phyloP scores from a whole-genome alignment of 2,329 filamentous ascomycete genomes.

The Aspergillus proliferans region DNA sequence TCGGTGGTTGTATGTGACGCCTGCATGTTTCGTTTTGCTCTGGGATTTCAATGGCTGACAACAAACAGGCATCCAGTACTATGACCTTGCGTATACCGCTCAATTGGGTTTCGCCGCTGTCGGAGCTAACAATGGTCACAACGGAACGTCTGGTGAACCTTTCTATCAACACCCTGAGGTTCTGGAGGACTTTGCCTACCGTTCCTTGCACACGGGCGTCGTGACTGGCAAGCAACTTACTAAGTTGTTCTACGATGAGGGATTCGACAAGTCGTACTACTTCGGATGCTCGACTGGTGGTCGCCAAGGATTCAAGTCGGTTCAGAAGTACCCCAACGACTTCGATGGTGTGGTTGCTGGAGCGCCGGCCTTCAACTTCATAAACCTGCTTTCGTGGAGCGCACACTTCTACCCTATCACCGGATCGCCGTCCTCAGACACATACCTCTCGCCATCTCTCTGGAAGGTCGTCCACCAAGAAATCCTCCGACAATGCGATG shows the following conservation, averaged over 20 bases:
- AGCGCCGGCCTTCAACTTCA: conserved; percentile 39
- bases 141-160: conserved; percentile 41
- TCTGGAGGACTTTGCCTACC: conserved; percentile 45
- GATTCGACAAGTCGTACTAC: conserved; percentile 43
- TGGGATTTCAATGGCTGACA: not conserved
- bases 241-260: conserved; percentile 33
- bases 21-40: not conserved
- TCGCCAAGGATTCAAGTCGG: conserved; percentile 43
- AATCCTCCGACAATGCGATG: conserved; percentile 31
- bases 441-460: conserved; percentile 21
- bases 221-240: conserved; percentile 37
- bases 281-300: conserved; percentile 46
- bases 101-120: conserved; percentile 41
- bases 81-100: conserved; percentile 39
- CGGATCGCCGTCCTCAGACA: conserved; percentile 28
- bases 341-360: conserved; percentile 46
- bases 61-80: conserved; percentile 39
- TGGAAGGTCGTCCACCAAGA: conserved; percentile 31
- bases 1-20: conserved; percentile 39
- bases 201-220: conserved; percentile 37
- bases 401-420: conserved; percentile 39
- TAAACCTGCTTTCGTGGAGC: conserved; percentile 40
- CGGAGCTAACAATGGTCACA: conserved; percentile 48
- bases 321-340: conserved; percentile 41
- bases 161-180: conserved; percentile 44